Conservation (phyloP, 257 asterid genomes). For the Anisodus tanguticus region DNA sequence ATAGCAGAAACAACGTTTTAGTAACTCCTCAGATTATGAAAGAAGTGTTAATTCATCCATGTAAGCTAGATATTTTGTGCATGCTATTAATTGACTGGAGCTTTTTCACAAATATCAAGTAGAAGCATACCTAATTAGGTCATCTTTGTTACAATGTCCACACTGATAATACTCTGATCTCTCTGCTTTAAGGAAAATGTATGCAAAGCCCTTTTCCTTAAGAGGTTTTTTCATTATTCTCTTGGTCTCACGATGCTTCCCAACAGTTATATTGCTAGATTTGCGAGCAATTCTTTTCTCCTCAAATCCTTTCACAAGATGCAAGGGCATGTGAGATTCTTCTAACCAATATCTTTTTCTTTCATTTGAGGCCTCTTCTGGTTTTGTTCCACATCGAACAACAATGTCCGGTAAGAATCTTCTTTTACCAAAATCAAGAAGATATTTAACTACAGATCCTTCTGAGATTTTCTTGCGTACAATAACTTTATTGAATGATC, state of each 20-base stretch:
- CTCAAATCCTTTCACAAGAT: slow-evolving; percentile 81
- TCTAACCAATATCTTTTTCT: slow-evolving; percentile 93
- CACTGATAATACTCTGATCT: slow-evolving; percentile 61
- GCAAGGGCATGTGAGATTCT: slow-evolving; percentile 80
- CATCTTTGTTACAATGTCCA: slow-evolving; percentile 80
- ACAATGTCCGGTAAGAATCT: slow-evolving; percentile 89
- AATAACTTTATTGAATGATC: slow-evolving; percentile 77
- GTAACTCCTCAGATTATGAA: not conserved
- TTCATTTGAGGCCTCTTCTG: slow-evolving; percentile 66
- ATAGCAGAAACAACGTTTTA: not conserved
- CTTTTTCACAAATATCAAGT: slow-evolving; percentile 23
- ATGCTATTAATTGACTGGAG: not conserved
- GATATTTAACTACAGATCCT: slow-evolving; percentile 67
- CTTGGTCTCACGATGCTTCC: slow-evolving; percentile 49
- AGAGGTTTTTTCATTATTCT: slow-evolving; percentile 40
- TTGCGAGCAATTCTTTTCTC: slow-evolving; percentile 83
- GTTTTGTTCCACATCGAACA: slow-evolving; percentile 62
- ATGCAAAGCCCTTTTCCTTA: slow-evolving; percentile 69
- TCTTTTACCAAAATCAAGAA: slow-evolving; percentile 94
- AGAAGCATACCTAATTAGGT: slow-evolving; percentile 62
- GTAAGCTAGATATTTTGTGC: slow-evolving; percentile 9
- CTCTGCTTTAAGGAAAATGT: slow-evolving; percentile 81
- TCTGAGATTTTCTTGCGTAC: slow-evolving; percentile 78
- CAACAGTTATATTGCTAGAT: slow-evolving; percentile 54
- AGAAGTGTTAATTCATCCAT: slow-evolving; percentile 3